A percentile compares a stretch with the other conserved stretches of the same genome.
Conservation (phyloP, 768 basidiomycete genomes). For the Crepidotus variabilis region DNA sequence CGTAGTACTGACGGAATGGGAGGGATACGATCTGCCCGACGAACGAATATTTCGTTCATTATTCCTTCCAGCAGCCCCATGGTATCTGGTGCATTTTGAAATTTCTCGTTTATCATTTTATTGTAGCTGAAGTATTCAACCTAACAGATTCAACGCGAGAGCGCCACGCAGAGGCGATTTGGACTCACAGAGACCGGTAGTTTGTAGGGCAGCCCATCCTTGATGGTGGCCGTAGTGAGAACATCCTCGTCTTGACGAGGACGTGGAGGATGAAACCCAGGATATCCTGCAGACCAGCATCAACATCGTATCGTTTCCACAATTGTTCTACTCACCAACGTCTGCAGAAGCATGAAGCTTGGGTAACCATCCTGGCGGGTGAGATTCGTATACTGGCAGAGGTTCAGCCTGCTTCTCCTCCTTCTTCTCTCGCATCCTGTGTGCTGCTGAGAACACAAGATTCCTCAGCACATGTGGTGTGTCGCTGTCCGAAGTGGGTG, state of each 20-base stretch:
- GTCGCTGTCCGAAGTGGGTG: not conserved
- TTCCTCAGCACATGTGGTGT: constrained; percentile 1
- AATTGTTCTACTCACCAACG: constrained; percentile 42
- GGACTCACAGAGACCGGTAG: constrained; percentile 55
- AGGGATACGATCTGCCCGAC: constrained; percentile 53
- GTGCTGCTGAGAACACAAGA: constrained; percentile 1
- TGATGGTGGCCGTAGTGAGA: constrained; percentile 60
- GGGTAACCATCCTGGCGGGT: constrained; percentile 73
- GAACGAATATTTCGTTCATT: constrained; percentile 71
- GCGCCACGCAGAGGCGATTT: not conserved
- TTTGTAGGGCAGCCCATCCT: constrained; percentile 56
- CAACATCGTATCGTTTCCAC: not conserved
- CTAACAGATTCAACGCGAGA: constrained; percentile 25
- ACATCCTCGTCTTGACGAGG: constrained; percentile 74
- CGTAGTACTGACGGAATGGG: constrained; percentile 55
- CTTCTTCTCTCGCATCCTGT: constrained; percentile 32
- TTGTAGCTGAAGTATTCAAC: constrained; percentile 64
- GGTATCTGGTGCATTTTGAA: constrained; percentile 45
- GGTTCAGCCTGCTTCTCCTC: constrained; percentile 21
- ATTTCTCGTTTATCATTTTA: constrained; percentile 43
- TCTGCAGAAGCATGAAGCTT: constrained; percentile 63
- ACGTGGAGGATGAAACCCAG: constrained; percentile 73
- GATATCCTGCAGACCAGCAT: constrained; percentile 49
- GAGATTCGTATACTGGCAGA: constrained; percentile 57
- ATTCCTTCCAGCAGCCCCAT: constrained; percentile 65